Evolutionary conservation across 148 eudicot genomes (phyloP), one percentile per base, ranked within the genome.

Genomic region (Mesembryanthemum crystallinum): DNA sequence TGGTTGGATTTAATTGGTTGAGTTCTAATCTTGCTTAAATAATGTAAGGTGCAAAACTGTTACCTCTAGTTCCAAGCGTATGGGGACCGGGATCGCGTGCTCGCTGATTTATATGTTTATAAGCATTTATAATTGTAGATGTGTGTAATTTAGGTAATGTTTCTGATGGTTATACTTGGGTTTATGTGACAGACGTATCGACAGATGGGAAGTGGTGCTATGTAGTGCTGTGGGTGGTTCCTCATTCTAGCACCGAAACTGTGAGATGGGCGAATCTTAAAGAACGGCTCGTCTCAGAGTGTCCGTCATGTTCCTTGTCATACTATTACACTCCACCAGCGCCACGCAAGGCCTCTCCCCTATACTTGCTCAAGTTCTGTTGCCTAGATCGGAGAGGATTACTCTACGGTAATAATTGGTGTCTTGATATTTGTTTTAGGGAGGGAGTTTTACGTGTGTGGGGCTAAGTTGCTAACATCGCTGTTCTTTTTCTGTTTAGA

Each of bases 121-220:
- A 60, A 24, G 64, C 64, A 25, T 60, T 60, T 60, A 24, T 35
- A 6, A 6, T 35, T 35, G 39, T 35, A 35, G 39, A 35, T 35
- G 39, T 45, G 28, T n/a, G n/a, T n/a, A n/a, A 30, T 21, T 67
- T 11, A 12, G 42, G 20, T 28, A 24, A 32, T 51, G 21, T 73
- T 29, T 68, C 76, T 80, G 62, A 78, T 68, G 1, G 57, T 49
- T 42, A 30, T 17, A 24, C 54, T 82, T 71, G 37, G 27, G 35
- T 79, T 54, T 69, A 49, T 42, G 69, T 42, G 59, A 68, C 80
- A 90, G 94, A 90, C 80, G 79, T 92, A 69, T 88, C 94, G 5
- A 92, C 92, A 35, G 91, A 92, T 88, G 94, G 97, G 43, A 86
- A 81, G 83, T 92, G 97, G 94, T 90, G 97, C 76, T 88, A 85